Conservation (phyloP, 176 grass and related monocot genomes). For the Chrysopogon serrulatus region DNA sequence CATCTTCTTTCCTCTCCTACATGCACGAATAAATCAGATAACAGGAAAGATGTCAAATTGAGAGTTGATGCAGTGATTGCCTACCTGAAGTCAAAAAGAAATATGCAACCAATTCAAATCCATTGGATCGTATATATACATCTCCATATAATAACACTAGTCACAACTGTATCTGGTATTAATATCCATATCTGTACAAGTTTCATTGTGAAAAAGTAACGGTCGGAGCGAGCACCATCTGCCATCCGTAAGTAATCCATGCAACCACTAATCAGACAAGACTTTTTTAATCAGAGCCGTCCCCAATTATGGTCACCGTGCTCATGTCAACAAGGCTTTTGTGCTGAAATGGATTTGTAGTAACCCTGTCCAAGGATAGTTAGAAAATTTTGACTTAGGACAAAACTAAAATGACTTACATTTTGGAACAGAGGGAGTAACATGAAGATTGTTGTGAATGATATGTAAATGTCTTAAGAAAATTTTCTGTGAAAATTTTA, state of each 20-base stretch:
- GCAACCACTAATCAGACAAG: too few relatives aligned
- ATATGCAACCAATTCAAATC: neutral
- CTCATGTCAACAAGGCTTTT: too few relatives aligned
- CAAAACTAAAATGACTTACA: too few relatives aligned
- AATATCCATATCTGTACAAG: neutral
- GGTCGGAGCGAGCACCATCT: neutral
- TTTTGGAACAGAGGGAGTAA: too few relatives aligned
- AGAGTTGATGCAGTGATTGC: neutral
- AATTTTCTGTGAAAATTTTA: neutral
- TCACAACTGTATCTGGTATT: neutral
- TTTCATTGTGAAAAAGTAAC: neutral
- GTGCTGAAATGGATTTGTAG: too few relatives aligned
- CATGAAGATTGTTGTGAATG: too few relatives aligned
- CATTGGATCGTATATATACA: neutral
- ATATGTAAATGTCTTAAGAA: neutral
- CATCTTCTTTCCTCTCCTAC: neutral
- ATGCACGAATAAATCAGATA: neutral
- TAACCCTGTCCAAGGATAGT: too few relatives aligned
- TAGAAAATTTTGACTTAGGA: too few relatives aligned
- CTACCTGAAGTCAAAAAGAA: neutral
- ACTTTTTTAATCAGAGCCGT: too few relatives aligned
- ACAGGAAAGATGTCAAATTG: neutral
- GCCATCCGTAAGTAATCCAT: slow-evolving; percentile 36
- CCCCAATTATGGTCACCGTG: too few relatives aligned
- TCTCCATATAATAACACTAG: neutral